These are phyloP conservation scores for Telopea speciosissima DNA, from an alignment of 177 flowering plant genomes.

Conservation along the genomic window DNA sequence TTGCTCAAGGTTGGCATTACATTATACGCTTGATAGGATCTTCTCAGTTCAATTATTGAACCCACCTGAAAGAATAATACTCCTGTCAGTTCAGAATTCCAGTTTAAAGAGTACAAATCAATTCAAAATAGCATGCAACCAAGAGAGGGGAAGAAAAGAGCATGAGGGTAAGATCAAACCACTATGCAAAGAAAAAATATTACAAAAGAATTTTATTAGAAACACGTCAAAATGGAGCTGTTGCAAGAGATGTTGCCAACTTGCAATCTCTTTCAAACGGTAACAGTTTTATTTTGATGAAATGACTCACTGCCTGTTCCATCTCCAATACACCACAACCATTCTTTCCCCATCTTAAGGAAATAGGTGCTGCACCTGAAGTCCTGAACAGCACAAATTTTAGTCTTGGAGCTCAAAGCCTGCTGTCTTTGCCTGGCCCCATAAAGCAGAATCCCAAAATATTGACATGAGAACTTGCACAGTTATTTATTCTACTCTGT, in stretches of 20 bases:
- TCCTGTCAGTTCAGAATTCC: background rate
- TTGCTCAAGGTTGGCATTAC: conserved; percentile 93
- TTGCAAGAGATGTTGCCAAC: background rate
- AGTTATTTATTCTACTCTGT: no score
- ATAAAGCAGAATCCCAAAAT: no score
- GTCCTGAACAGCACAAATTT: no score
- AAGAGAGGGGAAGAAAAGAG: no score
- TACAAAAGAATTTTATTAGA: no score
- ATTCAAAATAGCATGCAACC: no score
- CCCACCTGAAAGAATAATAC: conserved; percentile 59
- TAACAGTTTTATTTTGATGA: background rate
- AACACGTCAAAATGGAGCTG: background rate
- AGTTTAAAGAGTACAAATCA: no score
- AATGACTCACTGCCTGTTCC: background rate
- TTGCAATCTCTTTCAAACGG: background rate
- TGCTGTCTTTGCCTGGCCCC: no score
- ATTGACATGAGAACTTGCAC: no score
- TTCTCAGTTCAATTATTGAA: conserved; percentile 89
- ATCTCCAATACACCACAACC: background rate
- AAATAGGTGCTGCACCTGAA: no score
- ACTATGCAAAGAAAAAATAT: background rate
- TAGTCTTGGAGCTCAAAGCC: no score
- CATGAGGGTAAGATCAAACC: background rate
- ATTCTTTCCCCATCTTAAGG: no score
- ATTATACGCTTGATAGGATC: conserved; percentile 98